A percentile compares a stretch with the other conserved stretches of the same genome.
Evolutionary conservation across 768 basidiomycete genomes (phyloP).

Genomic region (Tylopilus balloui): DNA sequence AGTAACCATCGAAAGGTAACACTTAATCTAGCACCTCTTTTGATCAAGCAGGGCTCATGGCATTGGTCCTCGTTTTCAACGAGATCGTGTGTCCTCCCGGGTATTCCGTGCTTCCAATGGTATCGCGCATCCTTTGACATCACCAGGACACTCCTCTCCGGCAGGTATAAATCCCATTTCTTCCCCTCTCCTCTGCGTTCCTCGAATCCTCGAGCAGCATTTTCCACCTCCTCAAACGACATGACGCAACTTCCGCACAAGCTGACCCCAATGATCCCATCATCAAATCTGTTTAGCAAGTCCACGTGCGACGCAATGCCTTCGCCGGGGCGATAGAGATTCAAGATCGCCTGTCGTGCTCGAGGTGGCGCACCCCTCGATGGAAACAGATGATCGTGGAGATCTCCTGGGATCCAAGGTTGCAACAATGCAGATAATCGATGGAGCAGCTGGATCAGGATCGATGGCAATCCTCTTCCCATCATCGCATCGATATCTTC

Average conservation of each 20-base stretch:
- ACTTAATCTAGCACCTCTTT: conserved; percentile 61
- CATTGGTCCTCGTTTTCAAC: conserved; percentile 39
- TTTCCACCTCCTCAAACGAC: conserved; percentile 49
- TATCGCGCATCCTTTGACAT: conserved; percentile 81
- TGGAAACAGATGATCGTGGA: conserved; percentile 61
- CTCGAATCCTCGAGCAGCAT: background rate
- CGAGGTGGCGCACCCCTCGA: conserved; percentile 29
- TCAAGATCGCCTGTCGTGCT: conserved; percentile 84
- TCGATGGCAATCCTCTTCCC: conserved; percentile 49
- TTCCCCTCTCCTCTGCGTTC: background rate
- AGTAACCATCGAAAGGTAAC: conserved; percentile 86
- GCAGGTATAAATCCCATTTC: conserved; percentile 58
- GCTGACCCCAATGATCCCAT: conserved; percentile 87
- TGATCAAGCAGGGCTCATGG: conserved; percentile 36
- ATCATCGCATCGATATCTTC: conserved; percentile 14
- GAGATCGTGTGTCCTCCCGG: conserved; percentile 52
- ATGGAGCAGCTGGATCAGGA: conserved; percentile 51
- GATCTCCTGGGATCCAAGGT: conserved; percentile 45
- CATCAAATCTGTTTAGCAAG: conserved; percentile 75
- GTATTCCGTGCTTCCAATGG: conserved; percentile 86
- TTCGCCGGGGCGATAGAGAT: conserved; percentile 83
- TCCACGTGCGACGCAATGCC: conserved; percentile 90
- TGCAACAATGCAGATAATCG: conserved; percentile 45
- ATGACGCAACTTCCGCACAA: conserved; percentile 78
- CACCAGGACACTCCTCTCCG: conserved; percentile 70